Conservation (phyloP, 768 basidiomycete genomes). For the Tylopilus plumbeoviolaceoides region DNA sequence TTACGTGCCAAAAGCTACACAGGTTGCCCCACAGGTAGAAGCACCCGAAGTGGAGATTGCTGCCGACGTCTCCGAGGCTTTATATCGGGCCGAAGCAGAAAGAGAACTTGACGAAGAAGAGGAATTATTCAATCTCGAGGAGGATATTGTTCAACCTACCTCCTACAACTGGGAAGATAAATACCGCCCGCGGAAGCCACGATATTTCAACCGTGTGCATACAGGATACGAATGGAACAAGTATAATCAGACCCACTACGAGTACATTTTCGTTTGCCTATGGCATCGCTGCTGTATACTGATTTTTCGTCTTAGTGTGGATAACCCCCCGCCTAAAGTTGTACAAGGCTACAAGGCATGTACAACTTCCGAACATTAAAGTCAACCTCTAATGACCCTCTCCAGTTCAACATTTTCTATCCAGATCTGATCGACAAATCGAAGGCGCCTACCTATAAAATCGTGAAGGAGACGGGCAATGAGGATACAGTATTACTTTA, state of each 20-base stretch:
- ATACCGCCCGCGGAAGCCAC: slow-evolving; percentile 92
- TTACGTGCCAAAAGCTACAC: slow-evolving; percentile 77
- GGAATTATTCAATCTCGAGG: slow-evolving; percentile 92
- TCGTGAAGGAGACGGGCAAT: slow-evolving; percentile 90
- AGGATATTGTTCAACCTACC: slow-evolving; percentile 75
- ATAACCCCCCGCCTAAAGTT: slow-evolving; percentile 98
- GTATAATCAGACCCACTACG: slow-evolving; percentile 99
- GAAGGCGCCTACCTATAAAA: slow-evolving; percentile 95
- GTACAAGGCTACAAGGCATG: slow-evolving; percentile 95
- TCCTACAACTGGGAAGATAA: slow-evolving; percentile 99
- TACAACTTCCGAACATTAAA: neutral
- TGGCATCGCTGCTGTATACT: slow-evolving; percentile 2
- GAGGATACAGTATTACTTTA: slow-evolving; percentile 91
- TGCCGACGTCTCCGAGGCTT: slow-evolving; percentile 78
- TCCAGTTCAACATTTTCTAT: slow-evolving; percentile 94
- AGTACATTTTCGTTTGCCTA: slow-evolving; percentile 44
- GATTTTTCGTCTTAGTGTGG: slow-evolving; percentile 55
- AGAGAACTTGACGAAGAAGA: slow-evolving; percentile 94
- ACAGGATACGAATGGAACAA: slow-evolving; percentile 99
- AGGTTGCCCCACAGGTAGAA: slow-evolving; percentile 54
- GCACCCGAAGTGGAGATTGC: slow-evolving; percentile 55
- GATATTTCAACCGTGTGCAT: slow-evolving; percentile 98
- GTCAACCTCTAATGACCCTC: slow-evolving; percentile 12
- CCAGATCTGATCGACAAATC: slow-evolving; percentile 98
- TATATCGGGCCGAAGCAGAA: slow-evolving; percentile 89